These are phyloP conservation scores for Aspergillus indologenus DNA, from an alignment of 495 filamentous ascomycete genomes.

Conservation along the genomic window DNA sequence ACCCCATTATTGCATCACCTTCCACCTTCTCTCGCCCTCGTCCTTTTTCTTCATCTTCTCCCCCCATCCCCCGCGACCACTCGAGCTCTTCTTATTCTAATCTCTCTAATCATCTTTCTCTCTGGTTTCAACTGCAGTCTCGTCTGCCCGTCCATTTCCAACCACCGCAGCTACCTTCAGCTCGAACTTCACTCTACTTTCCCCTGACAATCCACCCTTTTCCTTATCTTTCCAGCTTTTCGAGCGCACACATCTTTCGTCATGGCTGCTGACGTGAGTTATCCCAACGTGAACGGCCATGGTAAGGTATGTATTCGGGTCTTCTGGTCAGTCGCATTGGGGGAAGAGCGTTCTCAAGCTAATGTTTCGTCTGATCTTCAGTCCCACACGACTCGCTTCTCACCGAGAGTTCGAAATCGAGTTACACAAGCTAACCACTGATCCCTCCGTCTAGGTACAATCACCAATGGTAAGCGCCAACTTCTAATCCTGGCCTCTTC, in stretches of 20 bases:
- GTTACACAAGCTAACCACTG: constrained; percentile 23
- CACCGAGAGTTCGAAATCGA: neutral
- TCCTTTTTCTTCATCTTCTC: constrained; percentile 15
- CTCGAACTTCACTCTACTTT: neutral
- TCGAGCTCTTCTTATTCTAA: constrained; percentile 14
- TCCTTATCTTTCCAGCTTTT: neutral
- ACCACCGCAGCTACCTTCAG: neutral
- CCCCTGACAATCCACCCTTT: neutral
- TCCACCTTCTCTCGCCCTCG: constrained; percentile 21
- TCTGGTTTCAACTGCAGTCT: constrained; percentile 5
- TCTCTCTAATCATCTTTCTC: constrained; percentile 19
- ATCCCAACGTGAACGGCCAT: constrained; percentile 36
- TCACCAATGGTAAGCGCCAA: constrained; percentile 32
- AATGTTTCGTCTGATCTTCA: constrained; percentile 8
- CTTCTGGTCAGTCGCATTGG: neutral
- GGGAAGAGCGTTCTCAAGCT: constrained; percentile 11
- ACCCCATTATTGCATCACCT: constrained; percentile 38
- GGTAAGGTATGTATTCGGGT: constrained; percentile 41
- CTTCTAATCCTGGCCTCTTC: neutral
- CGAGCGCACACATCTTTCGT: constrained; percentile 12
- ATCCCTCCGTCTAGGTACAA: constrained; percentile 20
- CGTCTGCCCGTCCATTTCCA: constrained; percentile 1
- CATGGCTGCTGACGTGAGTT: constrained; percentile 35
- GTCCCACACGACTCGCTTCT: constrained; percentile 5
- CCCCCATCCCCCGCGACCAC: constrained; percentile 12